Evolutionary conservation across 495 filamentous ascomycete species (phyloP).

Genomic region (Trichodelitschia bisporula): DNA sequence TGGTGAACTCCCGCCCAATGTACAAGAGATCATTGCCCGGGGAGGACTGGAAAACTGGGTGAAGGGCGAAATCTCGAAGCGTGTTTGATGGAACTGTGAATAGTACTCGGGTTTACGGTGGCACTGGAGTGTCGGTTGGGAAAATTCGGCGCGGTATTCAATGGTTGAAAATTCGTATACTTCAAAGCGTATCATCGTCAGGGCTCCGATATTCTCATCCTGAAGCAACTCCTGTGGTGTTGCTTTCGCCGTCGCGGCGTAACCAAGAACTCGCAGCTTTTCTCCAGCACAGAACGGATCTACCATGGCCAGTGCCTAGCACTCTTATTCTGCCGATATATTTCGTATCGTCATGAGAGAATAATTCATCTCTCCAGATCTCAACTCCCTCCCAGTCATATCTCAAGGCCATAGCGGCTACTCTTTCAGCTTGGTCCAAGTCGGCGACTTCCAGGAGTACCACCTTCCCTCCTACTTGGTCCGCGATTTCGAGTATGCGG

Average conservation of each 20-base stretch:
- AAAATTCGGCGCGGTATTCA: too few species aligned
- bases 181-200: too few species aligned
- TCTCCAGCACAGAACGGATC: conserved; percentile 9
- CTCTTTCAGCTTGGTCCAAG: conserved; percentile 17
- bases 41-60: conserved; percentile 36
- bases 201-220: too few species aligned
- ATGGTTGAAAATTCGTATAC: too few species aligned
- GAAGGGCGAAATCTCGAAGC: conserved; percentile 42
- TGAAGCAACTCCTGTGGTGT: too few species aligned
- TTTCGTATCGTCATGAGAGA: neutral
- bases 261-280: too few species aligned
- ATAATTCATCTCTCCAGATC: conserved; percentile 25
- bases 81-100: too few species aligned
- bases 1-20: conserved; percentile 63
- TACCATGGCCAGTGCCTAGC: conserved; percentile 7
- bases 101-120: conserved; percentile 1
- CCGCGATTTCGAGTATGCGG: conserved; percentile 20
- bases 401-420: conserved; percentile 6
- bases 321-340: conserved; percentile 2
- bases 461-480: conserved; percentile 15
- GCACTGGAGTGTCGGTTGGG: neutral
- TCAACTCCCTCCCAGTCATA: conserved; percentile 18
- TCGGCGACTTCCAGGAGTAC: conserved; percentile 35
- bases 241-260: too few species aligned
- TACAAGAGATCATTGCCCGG: conserved; percentile 54